phyloP scores from a whole-genome alignment of 2,329 filamentous ascomycete species.

The Zymoseptoria ardabiliae region DNA sequence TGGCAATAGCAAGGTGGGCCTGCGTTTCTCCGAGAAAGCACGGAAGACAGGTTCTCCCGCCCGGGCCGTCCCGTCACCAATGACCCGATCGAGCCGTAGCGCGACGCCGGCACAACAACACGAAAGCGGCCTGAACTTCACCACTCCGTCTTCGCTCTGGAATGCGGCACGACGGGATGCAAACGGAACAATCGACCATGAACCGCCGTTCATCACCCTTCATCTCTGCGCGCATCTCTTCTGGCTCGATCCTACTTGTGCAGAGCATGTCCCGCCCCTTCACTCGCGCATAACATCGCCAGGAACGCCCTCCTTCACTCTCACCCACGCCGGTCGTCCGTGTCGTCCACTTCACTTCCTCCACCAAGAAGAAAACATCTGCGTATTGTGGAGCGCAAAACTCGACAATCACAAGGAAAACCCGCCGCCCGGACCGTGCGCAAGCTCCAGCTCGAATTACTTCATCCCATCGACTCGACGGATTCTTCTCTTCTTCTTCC shows the following conservation, averaged over 20 bases:
- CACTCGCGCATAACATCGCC: not conserved
- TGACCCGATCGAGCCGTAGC: not conserved
- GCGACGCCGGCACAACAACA: not conserved
- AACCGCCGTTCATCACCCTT: not conserved
- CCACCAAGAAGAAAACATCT: not conserved
- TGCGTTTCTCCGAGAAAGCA: not conserved
- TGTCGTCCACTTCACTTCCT: not conserved
- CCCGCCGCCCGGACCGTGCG: not conserved
- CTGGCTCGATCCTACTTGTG: not conserved
- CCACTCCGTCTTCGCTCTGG: not conserved
- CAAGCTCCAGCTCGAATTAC: not conserved
- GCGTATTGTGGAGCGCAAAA: not conserved
- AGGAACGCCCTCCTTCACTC: not conserved
- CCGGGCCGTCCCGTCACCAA: not conserved
- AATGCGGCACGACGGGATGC: not conserved
- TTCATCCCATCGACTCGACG: not conserved
- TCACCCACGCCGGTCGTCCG: not conserved
- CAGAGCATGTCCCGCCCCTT: not conserved
- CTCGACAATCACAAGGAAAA: not conserved
- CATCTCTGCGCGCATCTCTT: not conserved
- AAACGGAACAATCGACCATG: not conserved
- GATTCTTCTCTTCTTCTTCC: not conserved
- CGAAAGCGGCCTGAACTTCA: not conserved
- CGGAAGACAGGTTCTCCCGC: not conserved
- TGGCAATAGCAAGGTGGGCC: not conserved